Base-by-base conservation (phyloP, 208 protist species). In the Trypanosoma vivax region DNA sequence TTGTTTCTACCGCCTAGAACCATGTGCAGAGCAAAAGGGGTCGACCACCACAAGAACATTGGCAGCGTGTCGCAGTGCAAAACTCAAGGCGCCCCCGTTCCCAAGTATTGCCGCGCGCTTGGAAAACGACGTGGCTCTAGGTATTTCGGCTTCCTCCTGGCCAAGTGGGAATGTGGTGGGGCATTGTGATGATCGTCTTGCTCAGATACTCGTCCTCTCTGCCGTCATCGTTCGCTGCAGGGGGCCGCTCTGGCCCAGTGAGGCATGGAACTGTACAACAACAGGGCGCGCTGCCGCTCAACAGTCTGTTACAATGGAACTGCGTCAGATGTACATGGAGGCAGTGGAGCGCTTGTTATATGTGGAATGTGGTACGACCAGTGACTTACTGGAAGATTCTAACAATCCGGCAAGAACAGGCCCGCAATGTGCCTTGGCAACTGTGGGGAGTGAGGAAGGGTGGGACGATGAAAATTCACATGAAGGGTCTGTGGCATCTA, bases 141-240 rank as follows among this genome's bases (percentile, higher is more conserved):
- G 58, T 5, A 41, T 64, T 9, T 47, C 58, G 3, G 58, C 49
- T 3, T 64, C 58, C 5, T 13, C 57, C 11, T 64, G 58, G 58
- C 25, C 37, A 4, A 64, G 58, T 35, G 58, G 58, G 5, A 50
- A 57, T 42, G 58, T 64, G 1, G 49, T 64, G 3, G 58, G 58
- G 5, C 58, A 64, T 18, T 64, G 58, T 35, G 40, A 64, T 43
- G 58, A 64, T 37, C 58, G 58, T 1, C 49, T 64, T 18, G 58
- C 58, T 5, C 49, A 50, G 16, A 30, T 64, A 9, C 33, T 64
- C n/a, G 58, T 64, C 21, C 49, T 64, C 18, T 50, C 49, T 18
- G 19, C 41, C 4, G 51, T 50, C 1, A 35, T 64, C 27, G 41
- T 64, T 4, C 56, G 42, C 14, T 62, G 2, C 13, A 46, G 31